A percentile compares a stretch with the other conserved stretches of the same genome.
These are phyloP conservation scores for Metrosideros polymorpha DNA, from an alignment of 441 rosid species.

Conservation along the genomic window DNA sequence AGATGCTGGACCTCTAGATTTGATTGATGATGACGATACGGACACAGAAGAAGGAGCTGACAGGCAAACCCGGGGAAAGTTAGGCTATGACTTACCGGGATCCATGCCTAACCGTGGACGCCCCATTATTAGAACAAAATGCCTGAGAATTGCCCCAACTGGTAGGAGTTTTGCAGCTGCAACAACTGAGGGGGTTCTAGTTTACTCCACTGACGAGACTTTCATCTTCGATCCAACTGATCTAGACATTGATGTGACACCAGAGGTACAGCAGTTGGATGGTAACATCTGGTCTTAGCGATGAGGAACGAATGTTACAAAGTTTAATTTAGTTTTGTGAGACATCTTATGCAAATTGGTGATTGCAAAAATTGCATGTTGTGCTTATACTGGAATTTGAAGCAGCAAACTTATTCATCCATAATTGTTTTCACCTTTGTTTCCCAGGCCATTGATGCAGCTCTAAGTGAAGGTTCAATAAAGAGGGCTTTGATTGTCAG, in stretches of 20 bases:
- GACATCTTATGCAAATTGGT: neutral
- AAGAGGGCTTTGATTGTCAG: constrained; percentile 75
- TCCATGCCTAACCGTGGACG: constrained; percentile 76
- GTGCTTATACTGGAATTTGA: neutral
- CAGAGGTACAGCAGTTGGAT: constrained; percentile 49
- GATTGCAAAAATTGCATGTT: neutral
- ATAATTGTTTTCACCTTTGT: neutral
- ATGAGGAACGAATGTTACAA: neutral
- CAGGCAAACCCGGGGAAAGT: constrained; percentile 58
- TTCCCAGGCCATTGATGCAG: constrained; percentile 71
- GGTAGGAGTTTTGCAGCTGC: constrained; percentile 91
- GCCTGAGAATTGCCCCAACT: constrained; percentile 86
- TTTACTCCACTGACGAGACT: constrained; percentile 81
- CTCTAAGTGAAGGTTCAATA: constrained; percentile 52
- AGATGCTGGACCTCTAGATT: constrained; percentile 90
- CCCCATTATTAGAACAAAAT: constrained; percentile 66
- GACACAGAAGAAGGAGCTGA: constrained; percentile 86
- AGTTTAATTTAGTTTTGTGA: neutral
- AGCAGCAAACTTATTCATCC: neutral
- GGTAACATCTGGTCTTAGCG: neutral
- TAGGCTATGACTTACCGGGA: constrained; percentile 88
- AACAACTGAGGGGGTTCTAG: constrained; percentile 90
- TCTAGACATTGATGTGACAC: constrained; percentile 96
- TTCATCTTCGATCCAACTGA: constrained; percentile 95
- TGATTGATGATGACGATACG: constrained; percentile 75